Evolutionary conservation across 345 rosid genomes (phyloP).

Genomic region (Brassica napus): DNA sequence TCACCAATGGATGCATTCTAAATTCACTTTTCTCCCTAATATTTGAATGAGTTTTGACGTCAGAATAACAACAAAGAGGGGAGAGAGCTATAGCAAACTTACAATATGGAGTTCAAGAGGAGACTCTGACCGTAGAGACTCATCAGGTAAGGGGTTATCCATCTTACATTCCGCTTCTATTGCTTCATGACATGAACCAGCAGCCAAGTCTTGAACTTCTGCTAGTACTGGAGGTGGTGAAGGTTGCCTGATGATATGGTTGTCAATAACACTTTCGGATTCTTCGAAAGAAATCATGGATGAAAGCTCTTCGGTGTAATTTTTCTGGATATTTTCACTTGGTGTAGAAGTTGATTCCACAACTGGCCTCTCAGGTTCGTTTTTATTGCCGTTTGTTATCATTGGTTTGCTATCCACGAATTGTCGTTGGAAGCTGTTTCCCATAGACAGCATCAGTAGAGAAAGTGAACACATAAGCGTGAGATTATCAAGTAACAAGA

Average conservation of each 20-base stretch:
- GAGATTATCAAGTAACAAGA: background rate
- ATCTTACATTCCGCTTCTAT: slow-evolving; percentile 48
- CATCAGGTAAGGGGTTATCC: slow-evolving; percentile 56
- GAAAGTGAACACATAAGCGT: background rate
- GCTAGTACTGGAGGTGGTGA: slow-evolving; percentile 95
- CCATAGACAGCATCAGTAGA: slow-evolving; percentile 14
- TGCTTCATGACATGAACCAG: slow-evolving; percentile 53
- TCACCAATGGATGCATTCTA: background rate
- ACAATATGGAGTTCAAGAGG: slow-evolving; percentile 94
- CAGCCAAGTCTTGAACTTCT: slow-evolving; percentile 79
- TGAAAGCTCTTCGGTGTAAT: slow-evolving; percentile 54
- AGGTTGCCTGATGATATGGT: slow-evolving; percentile 71
- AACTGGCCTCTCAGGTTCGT: slow-evolving; percentile 52
- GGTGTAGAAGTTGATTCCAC: slow-evolving; percentile 45
- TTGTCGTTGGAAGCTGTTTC: slow-evolving; percentile 50
- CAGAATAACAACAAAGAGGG: slow-evolving; percentile 5
- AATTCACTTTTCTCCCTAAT: background rate
- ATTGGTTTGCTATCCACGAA: slow-evolving; percentile 46
- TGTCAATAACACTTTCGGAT: slow-evolving; percentile 49
- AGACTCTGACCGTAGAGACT: slow-evolving; percentile 57
- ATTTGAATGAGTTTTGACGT: slow-evolving; percentile 10
- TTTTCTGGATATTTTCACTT: slow-evolving; percentile 42
- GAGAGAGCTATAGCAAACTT: slow-evolving; percentile 40
- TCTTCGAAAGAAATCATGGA: slow-evolving; percentile 93
- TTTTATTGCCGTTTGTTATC: slow-evolving; percentile 38